Percentiles rank a stretch among this genome's conserved stretches.
Evolutionary conservation across 176 grass and related monocot species (phyloP).

Genomic region (Zoysia japonica): DNA sequence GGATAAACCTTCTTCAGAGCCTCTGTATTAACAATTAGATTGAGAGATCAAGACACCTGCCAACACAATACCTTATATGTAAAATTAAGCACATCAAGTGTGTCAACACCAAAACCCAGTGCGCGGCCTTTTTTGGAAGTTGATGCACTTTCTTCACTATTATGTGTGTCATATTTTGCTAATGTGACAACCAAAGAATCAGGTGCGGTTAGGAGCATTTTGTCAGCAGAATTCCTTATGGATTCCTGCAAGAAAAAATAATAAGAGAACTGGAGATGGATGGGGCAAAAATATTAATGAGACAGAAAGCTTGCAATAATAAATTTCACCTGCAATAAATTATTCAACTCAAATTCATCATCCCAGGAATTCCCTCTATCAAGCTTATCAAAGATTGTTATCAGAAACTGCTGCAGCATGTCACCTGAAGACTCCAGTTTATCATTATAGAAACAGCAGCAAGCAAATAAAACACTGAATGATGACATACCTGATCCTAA

Average conservation of each 20-base stretch:
- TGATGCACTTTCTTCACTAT: constrained; percentile 52
- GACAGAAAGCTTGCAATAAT: constrained; percentile 20
- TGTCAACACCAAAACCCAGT: constrained; percentile 85
- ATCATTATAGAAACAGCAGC: background rate
- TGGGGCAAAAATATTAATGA: constrained; percentile 26
- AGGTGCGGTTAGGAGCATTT: constrained; percentile 68
- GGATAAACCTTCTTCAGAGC: constrained; percentile 56
- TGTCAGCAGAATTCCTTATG: constrained; percentile 91
- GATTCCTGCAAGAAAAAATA: constrained; percentile 66
- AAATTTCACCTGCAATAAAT: constrained; percentile 77
- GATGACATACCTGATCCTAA: constrained; percentile 80
- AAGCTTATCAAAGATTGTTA: constrained; percentile 83
- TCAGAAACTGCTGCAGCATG: constrained; percentile 91
- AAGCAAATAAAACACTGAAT: background rate
- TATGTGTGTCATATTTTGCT: constrained; percentile 42
- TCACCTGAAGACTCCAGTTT: constrained; percentile 66
- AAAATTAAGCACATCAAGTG: constrained; percentile 86
- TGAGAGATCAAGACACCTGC: constrained; percentile 94
- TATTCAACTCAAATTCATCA: constrained; percentile 96
- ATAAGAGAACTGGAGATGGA: constrained; percentile 35
- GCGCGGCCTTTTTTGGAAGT: constrained; percentile 55
- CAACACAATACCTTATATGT: constrained; percentile 77
- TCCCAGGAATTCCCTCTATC: constrained; percentile 90
- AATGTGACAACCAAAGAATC: constrained; percentile 85
- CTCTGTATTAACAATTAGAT: constrained; percentile 82